Conservation (phyloP, 2,329 filamentous ascomycete species). For the Parascedosporium putredinis region DNA sequence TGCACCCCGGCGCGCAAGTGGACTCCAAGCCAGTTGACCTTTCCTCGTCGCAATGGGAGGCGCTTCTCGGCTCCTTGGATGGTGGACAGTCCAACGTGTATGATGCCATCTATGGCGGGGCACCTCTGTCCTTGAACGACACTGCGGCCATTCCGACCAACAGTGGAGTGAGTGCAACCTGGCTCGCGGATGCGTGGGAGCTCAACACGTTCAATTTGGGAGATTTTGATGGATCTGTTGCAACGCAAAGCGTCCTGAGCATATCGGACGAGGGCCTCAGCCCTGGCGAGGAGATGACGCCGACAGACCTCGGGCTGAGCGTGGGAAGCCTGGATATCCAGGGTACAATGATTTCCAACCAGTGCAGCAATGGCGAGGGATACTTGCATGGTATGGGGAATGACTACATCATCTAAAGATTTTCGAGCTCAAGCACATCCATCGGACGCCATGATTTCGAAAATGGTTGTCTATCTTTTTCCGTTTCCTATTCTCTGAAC, state of each 20-base stretch:
- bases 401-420: constrained; percentile 3
- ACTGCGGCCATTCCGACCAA: constrained; percentile 26
- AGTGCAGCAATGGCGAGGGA: constrained; percentile 7
- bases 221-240: constrained; percentile 32
- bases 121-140: constrained; percentile 35
- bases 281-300: constrained; percentile 40
- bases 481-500: not conserved
- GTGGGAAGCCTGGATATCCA: constrained; percentile 24
- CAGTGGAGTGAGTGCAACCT: constrained; percentile 20
- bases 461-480: not conserved
- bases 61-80: constrained; percentile 68
- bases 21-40: constrained; percentile 30
- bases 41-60: constrained; percentile 69
- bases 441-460: not conserved
- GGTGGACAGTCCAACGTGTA: constrained; percentile 75
- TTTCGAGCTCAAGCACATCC: not conserved
- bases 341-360: constrained; percentile 14
- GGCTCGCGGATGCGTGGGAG: constrained; percentile 50
- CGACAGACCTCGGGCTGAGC: constrained; percentile 34
- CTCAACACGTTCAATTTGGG: constrained; percentile 38
- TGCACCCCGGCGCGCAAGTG: constrained; percentile 10
- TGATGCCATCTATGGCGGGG: constrained; percentile 67
- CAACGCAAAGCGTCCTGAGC: constrained; percentile 43
- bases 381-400: constrained; percentile 8
- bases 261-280: constrained; percentile 49